Base-by-base conservation (phyloP, 371 early-diverging fungal genomes). In the Umbelopsis sp. region DNA sequence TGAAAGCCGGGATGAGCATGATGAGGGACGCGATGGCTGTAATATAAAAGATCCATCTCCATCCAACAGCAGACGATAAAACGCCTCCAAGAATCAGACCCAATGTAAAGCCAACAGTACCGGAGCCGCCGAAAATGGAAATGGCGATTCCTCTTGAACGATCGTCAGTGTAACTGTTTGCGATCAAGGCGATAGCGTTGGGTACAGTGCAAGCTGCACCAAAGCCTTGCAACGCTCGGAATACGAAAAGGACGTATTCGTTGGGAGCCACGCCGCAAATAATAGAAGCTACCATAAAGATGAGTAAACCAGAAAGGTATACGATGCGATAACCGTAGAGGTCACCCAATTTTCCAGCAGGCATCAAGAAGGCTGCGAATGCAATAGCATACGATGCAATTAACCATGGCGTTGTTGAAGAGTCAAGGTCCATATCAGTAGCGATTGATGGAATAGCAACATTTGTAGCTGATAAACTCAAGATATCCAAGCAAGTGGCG, bases 321-420 rank as follows among this genome's bases (percentile, higher is more conserved):
- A 74, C 65, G 6, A 69, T 69, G 50, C 75, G 76, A 53, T 80
- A 79, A 5, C 82, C 82, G 25, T 77, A 80, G 70, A 80, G 70
- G 70, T 84, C 84, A 29, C 80, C 80, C 29, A 84, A 72, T 25
- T 81, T 79, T 29, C 84, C 84, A 16, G 79, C 78, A 20, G 80
- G 76, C 50, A 84, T 57, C 50, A 84, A 65, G 63, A 84, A 78
- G 0, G 79, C 77, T 1, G 78, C 81, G 68, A 84, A 84, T 18
- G 84, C 76, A 50, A 84, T 48, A 0, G 76, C 79, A 70, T 76
- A 82, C 18, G 79, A 76, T 44, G 78, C 76, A 46, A 80, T 74
- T 22, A 82, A 72, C 82, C 80, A 80, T 11, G 78, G 73, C 11
- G 73, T 67, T 57, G 72, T 69, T 44, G 71, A 65, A 37, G 74